Evolutionary conservation across 495 filamentous ascomycete genomes (phyloP), one percentile per base, ranked within the genome.

Genomic region (Rhypophila decipiens): DNA sequence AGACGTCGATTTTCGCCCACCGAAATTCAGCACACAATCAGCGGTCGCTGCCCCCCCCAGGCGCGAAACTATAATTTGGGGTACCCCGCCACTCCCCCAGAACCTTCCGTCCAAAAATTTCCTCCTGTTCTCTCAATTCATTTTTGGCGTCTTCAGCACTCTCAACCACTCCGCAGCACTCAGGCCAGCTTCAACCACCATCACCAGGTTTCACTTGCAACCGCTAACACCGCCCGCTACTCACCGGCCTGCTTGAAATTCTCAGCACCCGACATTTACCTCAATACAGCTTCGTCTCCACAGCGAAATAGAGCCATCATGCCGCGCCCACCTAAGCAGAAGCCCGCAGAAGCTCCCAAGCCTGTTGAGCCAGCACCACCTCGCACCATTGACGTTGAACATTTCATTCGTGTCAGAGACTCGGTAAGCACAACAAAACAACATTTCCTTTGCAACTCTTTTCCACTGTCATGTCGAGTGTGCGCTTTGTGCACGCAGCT

Each of bases 331-430:
- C 60, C 59, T 37, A 65, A 64, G 57, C 64, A 60, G 48, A 63
- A 66, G 53, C 39, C 50, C 55, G 52, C 60, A 15, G 69, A 71
- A 40, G 70, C 73, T 47, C 67, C 73, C 41, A 67, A 68, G 50
- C 60, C 60, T 35, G 46, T 52, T 39, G 58, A n/a, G n/a, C n/a
- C 50, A 10, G 39, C 42, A 47, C 47, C 39, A 20, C 21, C 21
- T 9, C 41, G 39, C 10, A 68, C 68, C 19, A 73, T 76, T 42
- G 71, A 73, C 20, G 60, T 68, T 33, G 69, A 71, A 17, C 66
- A 73, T 35, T 76, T 76, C 45, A 63, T 74, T 38, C 62, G 69
- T 46, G 71, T 76, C 33, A 65, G 73, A 31, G 73, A 76, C 45
- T 73, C 70, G 31, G 73, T 76, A 70, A 73, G 73, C 62, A 20